phyloP scores from a whole-genome alignment of 2,329 filamentous ascomycete genomes.

The Mollisia scopiformis region DNA sequence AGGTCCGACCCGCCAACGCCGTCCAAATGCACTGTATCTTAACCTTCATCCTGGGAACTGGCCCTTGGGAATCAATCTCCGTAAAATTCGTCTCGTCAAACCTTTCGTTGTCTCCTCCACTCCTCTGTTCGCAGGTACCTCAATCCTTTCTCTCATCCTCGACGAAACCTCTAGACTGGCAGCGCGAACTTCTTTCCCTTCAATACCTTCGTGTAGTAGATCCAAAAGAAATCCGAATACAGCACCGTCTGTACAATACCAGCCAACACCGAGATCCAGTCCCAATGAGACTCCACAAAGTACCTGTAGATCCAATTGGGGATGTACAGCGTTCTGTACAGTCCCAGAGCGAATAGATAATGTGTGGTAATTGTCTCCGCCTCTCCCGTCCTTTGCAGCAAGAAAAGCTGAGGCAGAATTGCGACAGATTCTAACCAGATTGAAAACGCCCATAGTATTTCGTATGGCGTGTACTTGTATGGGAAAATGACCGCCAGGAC shows the following conservation, averaged over 20 bases:
- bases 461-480: conserved; percentile 78
- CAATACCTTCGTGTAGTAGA: conserved; percentile 96
- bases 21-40: conserved; percentile 28
- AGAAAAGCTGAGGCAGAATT: conserved; percentile 95
- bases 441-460: conserved; percentile 96
- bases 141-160: background rate
- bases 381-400: conserved; percentile 96
- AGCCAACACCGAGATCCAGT: conserved; percentile 86
- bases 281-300: conserved; percentile 76
- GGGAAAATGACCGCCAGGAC: conserved; percentile 82
- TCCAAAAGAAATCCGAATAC: conserved; percentile 99
- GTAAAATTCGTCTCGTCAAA: background rate
- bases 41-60: conserved; percentile 2
- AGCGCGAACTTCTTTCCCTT: conserved; percentile 89
- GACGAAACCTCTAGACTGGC: conserved; percentile 61
- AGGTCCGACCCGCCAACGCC: conserved; percentile 33
- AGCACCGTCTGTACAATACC: conserved; percentile 92
- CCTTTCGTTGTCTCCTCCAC: background rate
- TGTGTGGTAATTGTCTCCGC: conserved; percentile 99
- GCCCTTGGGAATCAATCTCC: conserved; percentile 5
- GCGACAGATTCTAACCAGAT: conserved; percentile 98
- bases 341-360: conserved; percentile 91
- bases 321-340: conserved; percentile 93
- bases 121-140: background rate
- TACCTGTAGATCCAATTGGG: conserved; percentile 98